Evolutionary conservation across 768 basidiomycete genomes (phyloP).

Genomic region (Hydnomerulius pinastri): DNA sequence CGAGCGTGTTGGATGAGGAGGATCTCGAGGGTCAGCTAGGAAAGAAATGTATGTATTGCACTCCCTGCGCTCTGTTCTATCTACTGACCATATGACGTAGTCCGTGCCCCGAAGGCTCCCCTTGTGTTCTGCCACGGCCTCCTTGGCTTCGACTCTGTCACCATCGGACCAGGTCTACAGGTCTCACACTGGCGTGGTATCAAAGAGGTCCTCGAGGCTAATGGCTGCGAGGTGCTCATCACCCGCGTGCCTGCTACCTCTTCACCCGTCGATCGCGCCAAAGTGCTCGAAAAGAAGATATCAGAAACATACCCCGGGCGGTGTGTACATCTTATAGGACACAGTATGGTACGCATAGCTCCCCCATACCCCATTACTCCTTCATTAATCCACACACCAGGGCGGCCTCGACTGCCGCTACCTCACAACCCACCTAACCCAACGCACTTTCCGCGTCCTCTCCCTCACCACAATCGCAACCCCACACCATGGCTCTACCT

Average conservation of each 20-base stretch:
- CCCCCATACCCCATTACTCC: not conserved
- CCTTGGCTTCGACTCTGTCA: slow-evolving; percentile 85
- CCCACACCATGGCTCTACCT: slow-evolving; percentile 91
- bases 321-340: slow-evolving; percentile 85
- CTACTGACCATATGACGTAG: slow-evolving; percentile 36
- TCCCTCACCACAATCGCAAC: slow-evolving; percentile 94
- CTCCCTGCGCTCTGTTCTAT: slow-evolving; percentile 1
- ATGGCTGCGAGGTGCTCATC: slow-evolving; percentile 88
- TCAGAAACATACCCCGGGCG: slow-evolving; percentile 78
- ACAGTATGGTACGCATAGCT: slow-evolving; percentile 61
- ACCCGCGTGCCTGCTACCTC: slow-evolving; percentile 94
- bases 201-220: slow-evolving; percentile 86
- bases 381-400: slow-evolving; percentile 39
- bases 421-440: slow-evolving; percentile 80
- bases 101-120: slow-evolving; percentile 78
- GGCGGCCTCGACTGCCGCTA: slow-evolving; percentile 93
- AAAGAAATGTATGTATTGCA: slow-evolving; percentile 60
- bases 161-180: slow-evolving; percentile 74
- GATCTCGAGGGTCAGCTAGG: slow-evolving; percentile 46
- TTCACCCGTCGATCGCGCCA: slow-evolving; percentile 84
- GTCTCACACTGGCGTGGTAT: slow-evolving; percentile 98
- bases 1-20: slow-evolving; percentile 50
- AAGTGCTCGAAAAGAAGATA: slow-evolving; percentile 84
- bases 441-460: slow-evolving; percentile 76
- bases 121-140: slow-evolving; percentile 96